These are phyloP conservation scores for Lathyrus oleraceus DNA, from an alignment of 306 rosid genomes.

Conservation along the genomic window DNA sequence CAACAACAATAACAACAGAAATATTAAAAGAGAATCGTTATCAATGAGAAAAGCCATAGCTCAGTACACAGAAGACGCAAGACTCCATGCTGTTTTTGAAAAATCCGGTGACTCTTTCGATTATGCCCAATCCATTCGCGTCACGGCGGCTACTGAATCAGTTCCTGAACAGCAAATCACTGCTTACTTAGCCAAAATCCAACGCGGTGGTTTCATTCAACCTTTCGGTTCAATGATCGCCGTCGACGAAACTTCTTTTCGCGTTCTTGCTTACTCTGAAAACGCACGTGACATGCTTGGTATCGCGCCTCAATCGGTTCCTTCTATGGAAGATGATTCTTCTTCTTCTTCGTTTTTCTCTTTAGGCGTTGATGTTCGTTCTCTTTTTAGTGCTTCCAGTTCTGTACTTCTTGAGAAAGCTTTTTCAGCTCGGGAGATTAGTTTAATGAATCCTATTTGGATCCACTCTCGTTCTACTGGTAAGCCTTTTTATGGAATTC, in stretches of 20 bases:
- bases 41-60: slow-evolving; percentile 77
- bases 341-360: slow-evolving; percentile 29
- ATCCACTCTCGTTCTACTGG: slow-evolving; percentile 75
- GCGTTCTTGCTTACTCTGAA: slow-evolving; percentile 65
- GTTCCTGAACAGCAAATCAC: slow-evolving; percentile 77
- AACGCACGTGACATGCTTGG: slow-evolving; percentile 86
- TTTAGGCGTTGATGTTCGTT: slow-evolving; percentile 64
- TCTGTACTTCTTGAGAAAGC: slow-evolving; percentile 67
- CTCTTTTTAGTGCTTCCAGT: slow-evolving; percentile 60
- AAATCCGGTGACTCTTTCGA: slow-evolving; percentile 79
- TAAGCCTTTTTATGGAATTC: slow-evolving; percentile 86
- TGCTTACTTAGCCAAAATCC: slow-evolving; percentile 69
- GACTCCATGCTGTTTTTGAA: slow-evolving; percentile 90
- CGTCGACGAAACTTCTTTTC: slow-evolving; percentile 58
- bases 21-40: neutral
- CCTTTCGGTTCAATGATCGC: slow-evolving; percentile 88
- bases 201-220: slow-evolving; percentile 86
- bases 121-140: slow-evolving; percentile 50
- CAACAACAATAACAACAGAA: neutral
- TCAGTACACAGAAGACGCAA: slow-evolving; percentile 90
- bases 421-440: slow-evolving; percentile 78
- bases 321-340: slow-evolving; percentile 44
- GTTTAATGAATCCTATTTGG: slow-evolving; percentile 86
- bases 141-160: slow-evolving; percentile 37
- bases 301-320: slow-evolving; percentile 73